Evolutionary conservation across 2,329 filamentous ascomycete species (phyloP), one percentile per base, ranked within the genome.

Genomic region (Cordyceps cateniannulata): DNA sequence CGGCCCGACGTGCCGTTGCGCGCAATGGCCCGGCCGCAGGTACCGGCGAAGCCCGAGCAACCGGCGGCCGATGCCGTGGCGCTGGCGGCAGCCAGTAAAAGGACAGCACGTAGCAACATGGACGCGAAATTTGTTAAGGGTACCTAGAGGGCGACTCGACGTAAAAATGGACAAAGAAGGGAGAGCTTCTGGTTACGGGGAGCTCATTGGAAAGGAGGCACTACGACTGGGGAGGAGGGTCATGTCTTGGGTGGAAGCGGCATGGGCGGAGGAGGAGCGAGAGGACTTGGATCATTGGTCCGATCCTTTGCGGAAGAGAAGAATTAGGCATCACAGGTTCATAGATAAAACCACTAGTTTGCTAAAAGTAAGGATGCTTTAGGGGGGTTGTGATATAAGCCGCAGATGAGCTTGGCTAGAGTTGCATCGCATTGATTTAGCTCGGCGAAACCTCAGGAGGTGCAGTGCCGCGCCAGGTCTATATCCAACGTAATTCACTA

Each of bases 1-100:
- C n/a, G 45, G 44, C 55, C 55, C 44, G 55, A 49, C 32, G 55
- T 58, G 22, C 45, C 45, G 55, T 58, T 50, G 8, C 20, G 44
- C 29, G 45, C 45, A 32, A 40, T 49, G 22, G 55, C 55, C 9
- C 44, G 55, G 10, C 55, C 55, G 45, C 55, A 58, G 45, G 42
- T 58, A 3, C 29, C 22, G 12, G 55, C 45, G 32, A 58, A 58
- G 45, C 45, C 55, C 8, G 20, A 38, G 55, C 55, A 58, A 16
- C 29, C 18, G 44, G 20, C 45, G 32, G 55, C 22, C 20, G 24
- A 9, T 22, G 8, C 22, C 22, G 14, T 16, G 32, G 29, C 22
- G 3, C 24, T 12, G n/a, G 44, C 44, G 12, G 27, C n/a, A n/a
- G 29, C 27, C 8, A 32, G 5, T 7, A 32, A 29, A 5, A 29